Percentiles rank a stretch among this genome's conserved stretches.
Conservation (phyloP, 148 eudicot genomes). For the Limonium bicolor region DNA sequence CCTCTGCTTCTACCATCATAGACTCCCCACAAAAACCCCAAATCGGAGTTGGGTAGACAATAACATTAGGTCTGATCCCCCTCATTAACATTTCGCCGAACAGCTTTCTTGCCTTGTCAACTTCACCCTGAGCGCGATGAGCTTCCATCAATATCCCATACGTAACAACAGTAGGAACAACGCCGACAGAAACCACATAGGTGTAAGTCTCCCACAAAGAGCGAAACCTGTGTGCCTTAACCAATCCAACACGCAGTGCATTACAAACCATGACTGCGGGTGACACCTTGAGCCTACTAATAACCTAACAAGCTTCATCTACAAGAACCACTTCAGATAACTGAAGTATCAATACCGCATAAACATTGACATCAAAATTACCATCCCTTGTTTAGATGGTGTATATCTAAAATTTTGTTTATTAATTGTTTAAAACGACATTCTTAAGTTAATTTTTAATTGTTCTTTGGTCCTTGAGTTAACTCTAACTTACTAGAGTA, state of each 20-base stretch:
- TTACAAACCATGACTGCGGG: constrained; percentile 54
- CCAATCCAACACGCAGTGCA: constrained; percentile 49
- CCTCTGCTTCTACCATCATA: constrained; percentile 47
- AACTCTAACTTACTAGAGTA: no score
- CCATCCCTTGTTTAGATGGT: no score
- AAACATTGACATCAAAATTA: constrained; percentile 21
- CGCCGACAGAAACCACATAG: constrained; percentile 29
- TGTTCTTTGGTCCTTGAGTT: no score
- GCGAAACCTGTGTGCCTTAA: constrained; percentile 28
- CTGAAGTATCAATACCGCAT: constrained; percentile 48
- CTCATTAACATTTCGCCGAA: constrained; percentile 52
- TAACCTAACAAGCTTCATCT: constrained; percentile 75
- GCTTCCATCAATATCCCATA: constrained; percentile 67
- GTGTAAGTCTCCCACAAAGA: constrained; percentile 45
- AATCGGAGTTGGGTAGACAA: constrained; percentile 51
- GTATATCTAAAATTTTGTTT: no score
- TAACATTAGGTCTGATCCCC: constrained; percentile 42
- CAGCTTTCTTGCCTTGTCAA: constrained; percentile 24
- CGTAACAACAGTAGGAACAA: constrained; percentile 35
- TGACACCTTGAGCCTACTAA: constrained; percentile 24
- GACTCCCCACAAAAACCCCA: constrained; percentile 38
- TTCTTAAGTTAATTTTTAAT: no score
- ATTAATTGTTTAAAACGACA: no score
- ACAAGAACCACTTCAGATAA: constrained; percentile 51
- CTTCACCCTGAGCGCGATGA: constrained; percentile 35